phyloP scores from a whole-genome alignment of 2,329 filamentous ascomycete genomes.

The Aschersonia sp. region DNA sequence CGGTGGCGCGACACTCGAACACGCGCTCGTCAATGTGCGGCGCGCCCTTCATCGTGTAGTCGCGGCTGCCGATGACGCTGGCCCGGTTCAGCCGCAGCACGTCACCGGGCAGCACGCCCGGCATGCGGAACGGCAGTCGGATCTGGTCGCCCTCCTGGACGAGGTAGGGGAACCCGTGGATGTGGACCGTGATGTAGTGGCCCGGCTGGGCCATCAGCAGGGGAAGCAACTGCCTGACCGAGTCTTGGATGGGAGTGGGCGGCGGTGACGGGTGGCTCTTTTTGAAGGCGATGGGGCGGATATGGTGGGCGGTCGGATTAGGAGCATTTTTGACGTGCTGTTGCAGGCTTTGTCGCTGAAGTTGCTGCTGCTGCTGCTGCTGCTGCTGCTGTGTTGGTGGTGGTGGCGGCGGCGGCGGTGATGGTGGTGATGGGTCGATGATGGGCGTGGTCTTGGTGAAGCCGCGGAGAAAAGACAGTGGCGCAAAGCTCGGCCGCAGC shows the following conservation, averaged over 20 bases:
- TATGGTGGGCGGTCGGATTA: constrained; percentile 18
- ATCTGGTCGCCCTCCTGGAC: constrained; percentile 62
- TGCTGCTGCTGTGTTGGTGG: too few relatives aligned
- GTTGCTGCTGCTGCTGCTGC: too few relatives aligned
- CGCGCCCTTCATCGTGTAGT: constrained; percentile 74
- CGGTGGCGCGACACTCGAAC: constrained; percentile 73
- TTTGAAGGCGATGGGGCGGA: constrained; percentile 22
- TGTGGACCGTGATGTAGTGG: constrained; percentile 68
- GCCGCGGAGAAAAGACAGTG: constrained; percentile 10
- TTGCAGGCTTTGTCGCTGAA: too few relatives aligned
- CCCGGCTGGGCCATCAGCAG: constrained; percentile 56
- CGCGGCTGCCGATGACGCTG: constrained; percentile 65
- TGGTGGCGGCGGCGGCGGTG: constrained; percentile 26
- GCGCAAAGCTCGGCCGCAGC: constrained; percentile 23
- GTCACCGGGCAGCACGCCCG: constrained; percentile 64
- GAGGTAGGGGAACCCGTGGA: constrained; percentile 69
- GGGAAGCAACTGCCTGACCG: constrained; percentile 48
- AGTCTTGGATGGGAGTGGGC: constrained; percentile 31
- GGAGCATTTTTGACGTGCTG: constrained; percentile 20
- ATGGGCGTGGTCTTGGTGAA: constrained; percentile 36
- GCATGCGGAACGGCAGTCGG: constrained; percentile 68
- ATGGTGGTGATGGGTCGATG: constrained; percentile 34
- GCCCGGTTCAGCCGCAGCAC: constrained; percentile 79
- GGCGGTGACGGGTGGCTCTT: constrained; percentile 21
- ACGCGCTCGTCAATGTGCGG: constrained; percentile 73